Percentiles rank a stretch among this genome's conserved stretches.
Evolutionary conservation across 768 basidiomycete species (phyloP).

Genomic region (Saitozyma podzolica): DNA sequence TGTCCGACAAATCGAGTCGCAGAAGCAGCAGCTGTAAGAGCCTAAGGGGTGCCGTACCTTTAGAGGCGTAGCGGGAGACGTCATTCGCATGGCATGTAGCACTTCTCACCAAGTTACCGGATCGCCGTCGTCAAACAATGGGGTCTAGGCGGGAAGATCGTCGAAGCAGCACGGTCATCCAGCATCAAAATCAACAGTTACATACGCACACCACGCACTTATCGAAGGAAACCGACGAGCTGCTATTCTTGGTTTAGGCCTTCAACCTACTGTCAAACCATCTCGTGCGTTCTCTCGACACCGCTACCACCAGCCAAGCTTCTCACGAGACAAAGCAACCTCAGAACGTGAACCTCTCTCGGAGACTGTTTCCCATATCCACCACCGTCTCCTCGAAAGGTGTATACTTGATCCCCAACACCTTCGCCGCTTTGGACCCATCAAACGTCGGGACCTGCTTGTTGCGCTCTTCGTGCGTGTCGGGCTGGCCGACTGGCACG

Average conservation of each 20-base stretch:
- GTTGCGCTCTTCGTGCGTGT: slow-evolving; percentile 22
- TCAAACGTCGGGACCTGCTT: slow-evolving; percentile 17
- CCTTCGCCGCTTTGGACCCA: slow-evolving; percentile 35
- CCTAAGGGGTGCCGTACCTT: neutral
- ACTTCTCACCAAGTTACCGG: neutral
- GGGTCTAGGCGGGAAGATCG: no score
- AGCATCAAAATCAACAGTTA: no score
- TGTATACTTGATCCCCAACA: slow-evolving; percentile 41
- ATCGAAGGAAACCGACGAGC: no score
- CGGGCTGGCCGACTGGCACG: slow-evolving; percentile 35
- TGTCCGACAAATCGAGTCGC: slow-evolving; percentile 63
- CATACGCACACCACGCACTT: no score
- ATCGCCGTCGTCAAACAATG: no score
- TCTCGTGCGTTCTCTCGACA: no score
- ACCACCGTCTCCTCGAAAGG: slow-evolving; percentile 21
- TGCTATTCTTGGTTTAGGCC: no score
- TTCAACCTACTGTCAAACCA: no score
- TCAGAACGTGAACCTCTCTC: slow-evolving; percentile 23
- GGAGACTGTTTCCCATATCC: slow-evolving; percentile 43
- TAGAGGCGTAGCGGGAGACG: neutral
- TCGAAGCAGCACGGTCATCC: no score
- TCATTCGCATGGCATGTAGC: neutral
- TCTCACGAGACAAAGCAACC: no score
- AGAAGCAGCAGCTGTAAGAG: slow-evolving; percentile 36
- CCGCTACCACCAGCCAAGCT: no score